Base-by-base conservation (phyloP, 768 basidiomycete species). In the Pulveroboletus sp. region DNA sequence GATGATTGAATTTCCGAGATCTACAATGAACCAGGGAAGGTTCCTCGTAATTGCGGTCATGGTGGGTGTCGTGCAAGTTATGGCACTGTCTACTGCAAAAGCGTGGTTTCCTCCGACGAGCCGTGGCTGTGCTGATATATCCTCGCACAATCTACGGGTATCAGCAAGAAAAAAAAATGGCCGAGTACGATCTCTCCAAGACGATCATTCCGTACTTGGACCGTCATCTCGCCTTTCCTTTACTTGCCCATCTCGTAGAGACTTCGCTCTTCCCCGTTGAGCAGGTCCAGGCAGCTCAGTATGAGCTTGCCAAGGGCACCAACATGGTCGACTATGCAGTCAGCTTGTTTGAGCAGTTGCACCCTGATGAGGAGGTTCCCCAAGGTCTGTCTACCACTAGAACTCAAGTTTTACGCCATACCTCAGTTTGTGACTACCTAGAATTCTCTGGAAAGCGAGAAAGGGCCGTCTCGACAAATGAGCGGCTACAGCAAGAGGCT, bases 301-400 rank as follows among this genome's bases (percentile, higher is more conserved):
- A 96, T 86, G 93, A 97, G 63, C 84, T 98, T 47, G 90, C 93
- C 48, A 95, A 92, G 66, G 90, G 86, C 54, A 99, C 96, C 40
- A 97, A 99, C 70, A 97, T 98, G 94, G 86, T 95, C 51, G 94
- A 95, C 69, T 99, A 95, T 62, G 85, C 90, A 24, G 80, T 85
- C 52, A 79, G 77, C 56, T 71, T 97, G 59, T 92, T 91, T 61
- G 72, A 85, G 59, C 83, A 90, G 71, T 70, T 93, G 43, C 73
- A 92, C 57, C 85, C 89, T 0, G 84, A 83, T 43, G 70, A 88
- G 45, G 75, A 82, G 58, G 71, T 83, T 18, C 86, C 89, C 13
- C 66, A 74, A 66, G 89, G 89, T 90, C 59, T 43, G 76, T 69
- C 15, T 14, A 38, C 1, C 7, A 35, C n/a, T 10, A 1, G 9